Percentiles rank a stretch among this genome's conserved stretches.
Evolutionary conservation across 441 rosid species (phyloP).

Genomic region (Gossypium trilobum): DNA sequence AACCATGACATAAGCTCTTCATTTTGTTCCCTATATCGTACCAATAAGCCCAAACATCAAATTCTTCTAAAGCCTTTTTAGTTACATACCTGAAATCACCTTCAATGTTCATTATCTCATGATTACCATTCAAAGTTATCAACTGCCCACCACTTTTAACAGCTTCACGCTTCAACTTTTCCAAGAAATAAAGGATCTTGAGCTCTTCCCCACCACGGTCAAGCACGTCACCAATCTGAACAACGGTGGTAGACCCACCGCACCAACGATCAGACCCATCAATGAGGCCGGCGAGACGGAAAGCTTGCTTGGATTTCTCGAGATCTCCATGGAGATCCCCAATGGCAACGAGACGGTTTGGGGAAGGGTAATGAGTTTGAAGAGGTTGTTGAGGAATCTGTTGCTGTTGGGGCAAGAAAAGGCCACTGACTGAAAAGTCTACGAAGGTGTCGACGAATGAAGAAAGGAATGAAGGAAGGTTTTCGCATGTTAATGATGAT

Average conservation of each 20-base stretch:
- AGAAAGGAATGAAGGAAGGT: conserved; percentile 40
- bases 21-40: conserved; percentile 50
- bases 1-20: conserved; percentile 47
- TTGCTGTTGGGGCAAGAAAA: conserved; percentile 38
- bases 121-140: conserved; percentile 79
- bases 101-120: conserved; percentile 87
- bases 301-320: conserved; percentile 51
- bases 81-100: conserved; percentile 73
- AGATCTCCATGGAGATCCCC: conserved; percentile 88
- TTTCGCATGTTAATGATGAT: conserved; percentile 27
- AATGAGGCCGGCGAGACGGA: conserved; percentile 58
- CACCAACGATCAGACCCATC: conserved; percentile 54
- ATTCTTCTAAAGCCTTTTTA: conserved; percentile 47
- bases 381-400: conserved; percentile 1
- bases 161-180: conserved; percentile 70
- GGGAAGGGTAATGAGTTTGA: conserved; percentile 34
- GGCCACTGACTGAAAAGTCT: conserved; percentile 56
- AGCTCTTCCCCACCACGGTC: conserved; percentile 80
- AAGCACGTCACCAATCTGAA: conserved; percentile 72
- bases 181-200: conserved; percentile 60
- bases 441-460: conserved; percentile 74
- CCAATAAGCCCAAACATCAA: conserved; percentile 68
- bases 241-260: conserved; percentile 66
- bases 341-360: conserved; percentile 62
- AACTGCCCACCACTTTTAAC: conserved; percentile 50